Conservation (phyloP, 352 stramenopile species). For the Pythium myriotylum region DNA sequence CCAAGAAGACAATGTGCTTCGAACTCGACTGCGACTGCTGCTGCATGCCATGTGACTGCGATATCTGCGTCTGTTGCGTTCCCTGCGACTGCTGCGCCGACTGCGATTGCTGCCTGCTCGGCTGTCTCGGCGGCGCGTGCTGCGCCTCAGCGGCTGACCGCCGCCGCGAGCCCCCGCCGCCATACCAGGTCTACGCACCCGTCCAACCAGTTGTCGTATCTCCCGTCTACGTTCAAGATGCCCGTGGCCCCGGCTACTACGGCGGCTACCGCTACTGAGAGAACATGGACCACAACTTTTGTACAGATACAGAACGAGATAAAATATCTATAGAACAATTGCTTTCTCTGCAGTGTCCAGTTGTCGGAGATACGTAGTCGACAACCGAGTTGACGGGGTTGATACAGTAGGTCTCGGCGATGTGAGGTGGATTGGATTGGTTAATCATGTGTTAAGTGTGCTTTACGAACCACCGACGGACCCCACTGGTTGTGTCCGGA, state of each 20-base stretch:
- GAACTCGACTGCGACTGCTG: slow-evolving; percentile 7
- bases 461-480: too few relatives aligned
- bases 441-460: too few relatives aligned
- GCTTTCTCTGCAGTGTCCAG: too few relatives aligned
- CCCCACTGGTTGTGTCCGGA: too few relatives aligned
- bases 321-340: background rate
- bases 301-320: too few relatives aligned
- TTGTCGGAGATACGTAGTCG: too few relatives aligned
- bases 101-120: slow-evolving; percentile 17
- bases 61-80: background rate
- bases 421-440: too few relatives aligned
- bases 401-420: too few relatives aligned
- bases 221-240: slow-evolving; percentile 6
- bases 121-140: slow-evolving; percentile 5
- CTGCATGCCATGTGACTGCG: slow-evolving; percentile 5
- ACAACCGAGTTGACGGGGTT: too few relatives aligned
- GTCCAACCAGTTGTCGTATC: slow-evolving; percentile 11
- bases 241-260: slow-evolving; percentile 1
- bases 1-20: slow-evolving; percentile 4
- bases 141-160: background rate
- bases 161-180: background rate
- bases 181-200: background rate
- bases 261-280: background rate
- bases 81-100: slow-evolving; percentile 7
- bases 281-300: background rate